Percentiles rank a stretch among this genome's conserved stretches.
phyloP scores from a whole-genome alignment of 768 basidiomycete genomes.

The Gautieria morchelliformis region DNA sequence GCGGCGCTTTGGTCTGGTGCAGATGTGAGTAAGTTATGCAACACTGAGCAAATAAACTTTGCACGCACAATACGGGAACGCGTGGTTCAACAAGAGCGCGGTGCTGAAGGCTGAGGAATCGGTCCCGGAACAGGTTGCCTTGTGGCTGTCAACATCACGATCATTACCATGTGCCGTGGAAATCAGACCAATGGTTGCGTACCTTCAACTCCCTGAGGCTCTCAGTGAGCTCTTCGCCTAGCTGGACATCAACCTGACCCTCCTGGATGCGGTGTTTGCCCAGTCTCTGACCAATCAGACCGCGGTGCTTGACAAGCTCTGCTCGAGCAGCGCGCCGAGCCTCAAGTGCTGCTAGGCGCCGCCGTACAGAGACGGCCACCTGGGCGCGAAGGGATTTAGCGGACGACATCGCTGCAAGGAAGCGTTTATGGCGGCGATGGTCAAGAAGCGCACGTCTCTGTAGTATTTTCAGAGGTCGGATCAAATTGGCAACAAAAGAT shows the following conservation, averaged over 20 bases:
- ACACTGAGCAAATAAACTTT: neutral
- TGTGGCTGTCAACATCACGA: slow-evolving; percentile 51
- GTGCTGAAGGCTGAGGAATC: slow-evolving; percentile 81
- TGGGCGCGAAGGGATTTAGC: slow-evolving; percentile 43
- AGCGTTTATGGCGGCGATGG: slow-evolving; percentile 47
- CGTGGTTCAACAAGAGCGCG: slow-evolving; percentile 82
- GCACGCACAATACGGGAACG: slow-evolving; percentile 59
- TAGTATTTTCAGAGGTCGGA: neutral
- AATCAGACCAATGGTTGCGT: slow-evolving; percentile 13
- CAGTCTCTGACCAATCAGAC: slow-evolving; percentile 63
- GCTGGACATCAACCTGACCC: slow-evolving; percentile 69
- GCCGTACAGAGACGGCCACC: slow-evolving; percentile 26
- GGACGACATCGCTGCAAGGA: slow-evolving; percentile 48
- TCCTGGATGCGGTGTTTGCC: slow-evolving; percentile 74
- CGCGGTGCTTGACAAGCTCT: slow-evolving; percentile 45
- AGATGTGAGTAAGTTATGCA: neutral
- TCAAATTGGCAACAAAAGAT: neutral
- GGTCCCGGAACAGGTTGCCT: slow-evolving; percentile 86
- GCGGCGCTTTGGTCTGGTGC: slow-evolving; percentile 40
- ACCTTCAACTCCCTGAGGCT: slow-evolving; percentile 79
- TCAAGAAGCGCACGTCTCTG: slow-evolving; percentile 61
- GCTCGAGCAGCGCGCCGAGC: slow-evolving; percentile 33
- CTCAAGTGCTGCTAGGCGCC: slow-evolving; percentile 28
- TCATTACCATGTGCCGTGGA: neutral
- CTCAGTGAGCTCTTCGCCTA: slow-evolving; percentile 85